Evolutionary conservation across 2,329 filamentous ascomycete species (phyloP), one percentile per base, ranked within the genome.

Genomic region (Penicillium sp.): DNA sequence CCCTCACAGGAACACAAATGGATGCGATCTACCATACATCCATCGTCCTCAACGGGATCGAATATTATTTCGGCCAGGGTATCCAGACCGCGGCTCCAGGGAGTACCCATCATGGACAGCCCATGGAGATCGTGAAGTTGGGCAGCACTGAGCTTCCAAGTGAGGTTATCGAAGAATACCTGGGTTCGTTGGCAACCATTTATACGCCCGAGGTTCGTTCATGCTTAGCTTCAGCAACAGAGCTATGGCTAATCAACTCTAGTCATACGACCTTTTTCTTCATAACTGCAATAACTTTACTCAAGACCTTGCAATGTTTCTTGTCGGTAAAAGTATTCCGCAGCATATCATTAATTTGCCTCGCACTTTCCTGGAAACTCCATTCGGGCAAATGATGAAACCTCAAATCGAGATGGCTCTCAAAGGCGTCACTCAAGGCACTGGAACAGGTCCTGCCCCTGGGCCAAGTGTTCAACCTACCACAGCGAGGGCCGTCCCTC

Each of bases 211-310:
- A 89, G 73, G 85, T 85, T 61, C 13, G 64, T 51, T 17, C 9
- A 40, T 28, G 12, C 9, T 34, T 3, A 24, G 3, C 10, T 17
- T 34, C 7, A 33, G 29, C 8, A 6, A n/a, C n/a, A 12, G 32
- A n/a, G 4, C 13, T 22, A 48, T 37, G 22, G 53, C 49, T 55
- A 51, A 58, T 42, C 45, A 8, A 24, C n/a, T 8, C 17, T 56
- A 88, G 80, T 86, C 87, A 1, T 97, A 97, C 63, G 88, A 96
- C 64, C 73, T 96, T 5, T 95, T 87, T 73, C 60, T 80, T 26
- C 89, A 96, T 69, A 98, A 98, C 66, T 97, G 91, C 74, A 98
- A 97, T 72, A 96, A 96, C 69, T 98, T 97, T 69, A 88, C 87
- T 3, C 91, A 97, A 63, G 89, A 95, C 53, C 84, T 97, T 57